Percentiles rank a stretch among this genome's conserved stretches.
These are phyloP conservation scores for Monilinia polystroma DNA, from an alignment of 2,329 filamentous ascomycete genomes.

Conservation along the genomic window DNA sequence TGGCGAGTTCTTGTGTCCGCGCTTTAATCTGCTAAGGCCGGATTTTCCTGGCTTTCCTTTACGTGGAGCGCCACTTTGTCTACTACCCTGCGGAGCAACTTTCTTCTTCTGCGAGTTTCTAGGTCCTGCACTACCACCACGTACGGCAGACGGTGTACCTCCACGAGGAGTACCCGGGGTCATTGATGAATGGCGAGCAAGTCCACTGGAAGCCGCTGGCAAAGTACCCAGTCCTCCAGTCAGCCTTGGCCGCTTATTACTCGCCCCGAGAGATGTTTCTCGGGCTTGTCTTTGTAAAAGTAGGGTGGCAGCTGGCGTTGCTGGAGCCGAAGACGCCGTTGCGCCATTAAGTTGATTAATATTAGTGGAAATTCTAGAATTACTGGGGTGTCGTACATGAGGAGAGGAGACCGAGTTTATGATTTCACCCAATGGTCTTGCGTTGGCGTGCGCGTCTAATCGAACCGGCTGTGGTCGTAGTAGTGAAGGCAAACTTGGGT, in stretches of 20 bases:
- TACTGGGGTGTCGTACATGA: constrained; percentile 36
- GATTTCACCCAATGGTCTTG: constrained; percentile 34
- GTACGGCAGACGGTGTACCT: constrained; percentile 40
- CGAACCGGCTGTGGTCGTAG: constrained; percentile 56
- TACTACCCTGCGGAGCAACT: constrained; percentile 38
- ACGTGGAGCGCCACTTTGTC: constrained; percentile 36
- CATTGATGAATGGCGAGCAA: constrained; percentile 62
- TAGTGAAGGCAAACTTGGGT: constrained; percentile 62
- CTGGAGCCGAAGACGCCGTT: constrained; percentile 52
- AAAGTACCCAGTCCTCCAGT: constrained; percentile 46
- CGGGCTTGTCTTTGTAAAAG: constrained; percentile 57
- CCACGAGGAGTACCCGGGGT: constrained; percentile 62
- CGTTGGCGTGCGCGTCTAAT: constrained; percentile 27
- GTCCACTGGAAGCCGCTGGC: constrained; percentile 54
- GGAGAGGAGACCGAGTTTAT: constrained; percentile 31
- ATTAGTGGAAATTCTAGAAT: constrained; percentile 31
- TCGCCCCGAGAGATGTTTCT: constrained; percentile 59
- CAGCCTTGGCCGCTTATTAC: constrained; percentile 51
- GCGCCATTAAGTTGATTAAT: constrained; percentile 32
- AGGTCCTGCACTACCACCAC: constrained; percentile 61
- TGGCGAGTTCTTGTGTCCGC: constrained; percentile 56
- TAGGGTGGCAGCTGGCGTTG: constrained; percentile 60
- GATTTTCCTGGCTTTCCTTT: constrained; percentile 49
- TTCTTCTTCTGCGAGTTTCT: constrained; percentile 46
- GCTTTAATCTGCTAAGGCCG: constrained; percentile 62